phyloP scores from a whole-genome alignment of 2,329 filamentous ascomycete genomes.

The Aspergillus texensis region DNA sequence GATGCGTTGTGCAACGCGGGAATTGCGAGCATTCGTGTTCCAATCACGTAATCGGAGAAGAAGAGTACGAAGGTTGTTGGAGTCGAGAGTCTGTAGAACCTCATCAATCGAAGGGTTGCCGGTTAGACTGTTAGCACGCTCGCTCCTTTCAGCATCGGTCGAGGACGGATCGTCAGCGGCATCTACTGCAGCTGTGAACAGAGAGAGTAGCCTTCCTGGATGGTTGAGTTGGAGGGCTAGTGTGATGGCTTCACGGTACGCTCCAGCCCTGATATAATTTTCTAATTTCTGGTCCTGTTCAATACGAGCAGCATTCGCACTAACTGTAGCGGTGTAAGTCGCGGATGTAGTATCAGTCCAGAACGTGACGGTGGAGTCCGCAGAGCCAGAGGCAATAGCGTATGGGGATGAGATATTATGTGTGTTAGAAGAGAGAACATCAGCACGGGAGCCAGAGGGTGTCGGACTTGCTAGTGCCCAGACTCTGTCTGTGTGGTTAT shows the following conservation, averaged over 20 bases:
- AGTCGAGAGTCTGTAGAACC: slow-evolving; percentile 75
- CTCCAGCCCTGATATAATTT: slow-evolving; percentile 85
- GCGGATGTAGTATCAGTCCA: slow-evolving; percentile 89
- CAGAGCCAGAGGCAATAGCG: slow-evolving; percentile 84
- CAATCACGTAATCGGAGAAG: slow-evolving; percentile 86
- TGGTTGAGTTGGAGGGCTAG: slow-evolving; percentile 93
- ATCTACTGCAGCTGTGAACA: slow-evolving; percentile 80
- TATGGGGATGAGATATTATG: slow-evolving; percentile 51
- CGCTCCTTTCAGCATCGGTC: slow-evolving; percentile 35
- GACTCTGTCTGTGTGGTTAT: slow-evolving; percentile 95
- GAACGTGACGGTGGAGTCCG: slow-evolving; percentile 90
- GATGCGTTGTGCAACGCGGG: slow-evolving; percentile 81
- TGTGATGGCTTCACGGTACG: slow-evolving; percentile 90
- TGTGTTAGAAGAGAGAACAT: slow-evolving; percentile 33
- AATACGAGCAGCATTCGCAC: slow-evolving; percentile 75
- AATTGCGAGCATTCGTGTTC: slow-evolving; percentile 93
- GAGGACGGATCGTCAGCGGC: slow-evolving; percentile 63
- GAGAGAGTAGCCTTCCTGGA: slow-evolving; percentile 77
- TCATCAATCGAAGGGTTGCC: slow-evolving; percentile 69
- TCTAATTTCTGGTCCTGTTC: slow-evolving; percentile 94
- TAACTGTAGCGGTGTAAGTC: slow-evolving; percentile 73
- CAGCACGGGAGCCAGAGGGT: slow-evolving; percentile 36
- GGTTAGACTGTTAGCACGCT: slow-evolving; percentile 40
- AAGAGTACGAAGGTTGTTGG: slow-evolving; percentile 83
- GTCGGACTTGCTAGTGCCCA: slow-evolving; percentile 80